Base-by-base conservation (phyloP, 768 basidiomycete species). In the Tylopilus plumbeoviolaceoides region DNA sequence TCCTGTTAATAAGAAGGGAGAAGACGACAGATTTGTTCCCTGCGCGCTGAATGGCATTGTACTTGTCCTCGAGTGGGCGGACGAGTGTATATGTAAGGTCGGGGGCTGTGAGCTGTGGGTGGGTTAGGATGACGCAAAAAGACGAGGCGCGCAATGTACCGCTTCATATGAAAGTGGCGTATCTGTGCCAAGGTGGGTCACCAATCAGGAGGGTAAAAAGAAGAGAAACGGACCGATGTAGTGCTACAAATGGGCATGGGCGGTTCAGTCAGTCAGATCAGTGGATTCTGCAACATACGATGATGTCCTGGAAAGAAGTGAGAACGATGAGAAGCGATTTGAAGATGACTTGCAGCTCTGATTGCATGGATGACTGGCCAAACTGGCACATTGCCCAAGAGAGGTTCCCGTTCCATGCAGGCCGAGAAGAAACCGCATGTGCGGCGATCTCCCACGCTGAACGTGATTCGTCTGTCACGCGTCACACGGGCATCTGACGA, bases 21-120 rank as follows among this genome's bases (percentile, higher is more conserved):
- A 97, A 97, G 6, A 91, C 86, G 54, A 91, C 74, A 6, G 92
- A 84, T 65, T 85, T 82, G 71, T 97, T 98, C 23, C 87, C 86
- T 42, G 75, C 65, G 25, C 75, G 78, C 63, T 91, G 88, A 45
- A 93, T 72, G 10, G 77, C 75, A 28, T 80, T 72, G 69, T 97
- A 97, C 72, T 94, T 95, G 53, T 94, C 89, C 44, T 85, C 81
- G 30, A 98, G 77, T 1, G 95, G 95, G 35, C 85, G 87, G 50
- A 95, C 77, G 56, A 98, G 84, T 1, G 91, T 88, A 66, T 97
- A 97, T 2, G 89, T 92, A 33, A 94, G 78, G 66, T 98, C 95
- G 2, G 95, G 91, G 1, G 87, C 85, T 1, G 79, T 80, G 42
- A 97, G 75, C 85, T 95, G 69, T 15, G 47, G 23, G 47, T 4